Base-by-base conservation (phyloP, 2,329 filamentous ascomycete genomes). In the Bertia moriformis region DNA sequence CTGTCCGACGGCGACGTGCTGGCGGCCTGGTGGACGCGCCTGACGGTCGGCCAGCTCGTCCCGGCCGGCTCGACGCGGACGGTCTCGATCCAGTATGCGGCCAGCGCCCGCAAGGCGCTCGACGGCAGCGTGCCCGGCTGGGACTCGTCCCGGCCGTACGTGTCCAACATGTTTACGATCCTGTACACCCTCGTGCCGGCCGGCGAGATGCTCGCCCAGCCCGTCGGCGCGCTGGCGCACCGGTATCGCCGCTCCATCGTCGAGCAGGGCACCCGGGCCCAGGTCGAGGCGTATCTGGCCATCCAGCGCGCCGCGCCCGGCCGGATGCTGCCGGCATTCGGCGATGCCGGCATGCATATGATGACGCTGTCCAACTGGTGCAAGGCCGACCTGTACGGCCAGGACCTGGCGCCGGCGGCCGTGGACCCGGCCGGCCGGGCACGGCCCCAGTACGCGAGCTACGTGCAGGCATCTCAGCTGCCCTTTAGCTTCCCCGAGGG, bases 281-380 rank as follows among this genome's bases (percentile, higher is more conserved):
- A 61, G 46, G 45, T 57, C 37, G 54, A 60, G 42, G 62, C 52
- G 18, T 60, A 51, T 45, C 48, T 45, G 17, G 45, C 47, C 14
- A 46, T 53, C 39, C 41, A 52, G 20, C 48, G 51, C 2, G 40
- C 44, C 19, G 46, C 46, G 10, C 40, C 43, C 1, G 39, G 29
- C 7, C 40, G 38, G 15, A 49, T 49, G 3, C 40, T 47, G n/a
- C 43, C 49, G 7, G 46, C 56, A 19, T 56, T 59, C 35, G 55
- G 55, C 4, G 46, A 52, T 7, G 42, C 45, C 18, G 45, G 43
- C 14, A 59, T 58, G 55, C 47, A 53, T 27, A 41, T 53, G 38
- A 15, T 58, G 4, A 50, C 45, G 14, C 52, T 49, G 38, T 52
- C 53, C 3, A 57, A 58, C 44, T 58, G 55, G 55, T 37, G 40